These are phyloP conservation scores for Tilletia walkeri DNA, from an alignment of 1,284 basidiomycete species.

Conservation along the genomic window DNA sequence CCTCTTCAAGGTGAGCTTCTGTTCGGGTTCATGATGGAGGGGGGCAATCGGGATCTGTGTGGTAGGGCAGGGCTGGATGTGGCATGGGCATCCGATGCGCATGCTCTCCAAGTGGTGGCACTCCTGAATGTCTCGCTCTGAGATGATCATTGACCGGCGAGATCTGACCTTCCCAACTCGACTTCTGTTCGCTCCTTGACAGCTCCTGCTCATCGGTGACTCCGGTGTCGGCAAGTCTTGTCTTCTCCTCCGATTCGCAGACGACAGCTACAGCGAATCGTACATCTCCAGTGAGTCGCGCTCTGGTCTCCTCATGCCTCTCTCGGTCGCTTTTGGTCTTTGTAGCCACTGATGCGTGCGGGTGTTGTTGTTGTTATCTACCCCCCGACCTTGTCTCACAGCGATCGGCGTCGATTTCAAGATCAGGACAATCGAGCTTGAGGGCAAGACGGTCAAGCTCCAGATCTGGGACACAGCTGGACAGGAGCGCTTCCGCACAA, in stretches of 20 bases:
- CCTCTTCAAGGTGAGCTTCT: conserved; percentile 24
- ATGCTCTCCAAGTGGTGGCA: too few species aligned
- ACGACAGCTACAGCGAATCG: conserved; percentile 60
- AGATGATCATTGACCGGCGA: not conserved
- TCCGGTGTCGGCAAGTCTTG: conserved; percentile 90
- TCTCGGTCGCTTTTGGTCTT: too few species aligned
- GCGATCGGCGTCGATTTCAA: conserved; percentile 80
- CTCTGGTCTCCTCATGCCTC: not conserved
- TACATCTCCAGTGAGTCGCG: conserved; percentile 58
- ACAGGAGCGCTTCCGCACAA: conserved; percentile 65
- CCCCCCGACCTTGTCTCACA: conserved; percentile 8
- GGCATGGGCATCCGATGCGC: too few species aligned
- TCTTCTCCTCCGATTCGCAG: conserved; percentile 58
- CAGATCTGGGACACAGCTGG: conserved; percentile 71
- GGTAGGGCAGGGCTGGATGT: too few species aligned
- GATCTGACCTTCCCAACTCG: not conserved
- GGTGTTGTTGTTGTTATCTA: not conserved
- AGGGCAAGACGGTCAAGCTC: conserved; percentile 98
- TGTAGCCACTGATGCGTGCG: too few species aligned
- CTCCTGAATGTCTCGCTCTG: too few species aligned
- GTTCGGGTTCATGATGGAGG: too few species aligned
- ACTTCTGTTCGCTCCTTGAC: not conserved
- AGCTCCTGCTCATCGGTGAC: conserved; percentile 69
- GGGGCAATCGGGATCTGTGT: too few species aligned
- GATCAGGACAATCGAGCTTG: conserved; percentile 98